Evolutionary conservation across 805 yeast species (phyloP).

Genomic region (Pichia nakasei): DNA sequence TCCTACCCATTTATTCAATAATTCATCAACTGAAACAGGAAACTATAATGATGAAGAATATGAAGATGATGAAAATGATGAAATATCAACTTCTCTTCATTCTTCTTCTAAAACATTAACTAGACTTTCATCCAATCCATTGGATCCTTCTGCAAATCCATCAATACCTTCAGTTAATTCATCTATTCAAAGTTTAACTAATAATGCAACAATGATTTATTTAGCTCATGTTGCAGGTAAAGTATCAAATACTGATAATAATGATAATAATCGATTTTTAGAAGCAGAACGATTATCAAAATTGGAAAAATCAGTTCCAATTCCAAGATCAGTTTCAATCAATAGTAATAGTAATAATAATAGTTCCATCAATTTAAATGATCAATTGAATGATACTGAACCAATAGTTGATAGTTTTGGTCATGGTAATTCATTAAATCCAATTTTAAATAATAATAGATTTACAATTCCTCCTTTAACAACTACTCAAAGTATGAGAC

Average conservation of each 20-base stretch:
- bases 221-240: constrained; percentile 75
- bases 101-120: background rate
- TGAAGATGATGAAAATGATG: background rate
- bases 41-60: too few species aligned
- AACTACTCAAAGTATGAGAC: constrained; percentile 34
- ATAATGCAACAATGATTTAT: constrained; percentile 51
- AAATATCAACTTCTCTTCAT: background rate
- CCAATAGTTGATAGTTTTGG: constrained; percentile 21
- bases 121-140: background rate
- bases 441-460: constrained; percentile 21
- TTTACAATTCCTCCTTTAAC: constrained; percentile 37
- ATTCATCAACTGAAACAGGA: too few species aligned
- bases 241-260: constrained; percentile 57
- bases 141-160: background rate
- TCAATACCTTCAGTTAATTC: constrained; percentile 1
- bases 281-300: constrained; percentile 35
- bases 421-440: constrained; percentile 20
- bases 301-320: constrained; percentile 28
- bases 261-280: constrained; percentile 48
- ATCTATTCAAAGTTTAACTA: constrained; percentile 13
- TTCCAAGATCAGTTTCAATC: constrained; percentile 1
- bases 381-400: constrained; percentile 7
- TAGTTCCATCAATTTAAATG: background rate
- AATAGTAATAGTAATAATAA: background rate
- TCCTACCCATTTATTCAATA: background rate